These are phyloP conservation scores for Dichotomopilus funicola DNA, from an alignment of 2,329 filamentous ascomycete species.

Conservation along the genomic window DNA sequence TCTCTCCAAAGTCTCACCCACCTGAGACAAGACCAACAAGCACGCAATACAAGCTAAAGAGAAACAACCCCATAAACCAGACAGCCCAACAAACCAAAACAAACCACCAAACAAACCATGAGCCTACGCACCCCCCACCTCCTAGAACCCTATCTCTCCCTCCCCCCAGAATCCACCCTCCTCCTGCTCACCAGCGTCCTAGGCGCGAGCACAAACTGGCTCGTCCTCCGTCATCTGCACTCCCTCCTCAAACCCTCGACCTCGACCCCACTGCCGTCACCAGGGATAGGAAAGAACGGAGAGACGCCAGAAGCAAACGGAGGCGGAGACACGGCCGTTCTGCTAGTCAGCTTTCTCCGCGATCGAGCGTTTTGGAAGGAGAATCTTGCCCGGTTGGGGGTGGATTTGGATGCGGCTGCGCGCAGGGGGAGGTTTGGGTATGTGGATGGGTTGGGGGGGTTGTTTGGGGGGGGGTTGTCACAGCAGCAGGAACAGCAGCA, in stretches of 20 bases:
- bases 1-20: background rate
- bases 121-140: conserved; percentile 47
- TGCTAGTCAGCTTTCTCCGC: conserved; percentile 78
- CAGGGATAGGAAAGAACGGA: conserved; percentile 11
- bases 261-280: conserved; percentile 1
- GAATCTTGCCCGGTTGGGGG: conserved; percentile 60
- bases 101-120: background rate
- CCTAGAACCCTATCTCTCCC: conserved; percentile 56
- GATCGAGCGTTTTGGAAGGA: conserved; percentile 73
- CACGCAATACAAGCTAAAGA: background rate
- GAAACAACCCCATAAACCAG: background rate
- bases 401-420: conserved; percentile 60
- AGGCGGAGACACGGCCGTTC: conserved; percentile 41
- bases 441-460: conserved; percentile 63
- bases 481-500: background rate
- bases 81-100: background rate
- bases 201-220: conserved; percentile 59
- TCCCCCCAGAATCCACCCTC: conserved; percentile 53
- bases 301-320: conserved; percentile 3
- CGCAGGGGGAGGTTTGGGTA: conserved; percentile 59
- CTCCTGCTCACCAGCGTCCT: conserved; percentile 63
- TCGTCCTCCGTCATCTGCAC: conserved; percentile 51
- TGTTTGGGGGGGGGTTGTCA: conserved; percentile 26
- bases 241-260: conserved; percentile 32
- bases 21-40: background rate